phyloP scores from a whole-genome alignment of 352 stramenopile genomes.

The Globisporangium radiosum region DNA sequence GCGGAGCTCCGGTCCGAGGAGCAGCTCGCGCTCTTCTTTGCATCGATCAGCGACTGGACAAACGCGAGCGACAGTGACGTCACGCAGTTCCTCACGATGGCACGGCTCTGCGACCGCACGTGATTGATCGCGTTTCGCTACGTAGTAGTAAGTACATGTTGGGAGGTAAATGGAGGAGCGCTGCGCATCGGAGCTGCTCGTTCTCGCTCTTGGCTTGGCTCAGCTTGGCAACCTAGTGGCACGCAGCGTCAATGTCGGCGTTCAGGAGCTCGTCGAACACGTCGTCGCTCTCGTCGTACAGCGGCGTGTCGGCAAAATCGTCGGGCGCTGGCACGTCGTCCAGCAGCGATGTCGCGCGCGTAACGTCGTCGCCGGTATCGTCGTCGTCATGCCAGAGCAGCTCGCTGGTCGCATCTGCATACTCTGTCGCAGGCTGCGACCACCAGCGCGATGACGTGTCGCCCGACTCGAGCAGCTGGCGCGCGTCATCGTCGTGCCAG shows the following conservation, averaged over 20 bases:
- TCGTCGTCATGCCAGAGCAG: conserved; percentile 11
- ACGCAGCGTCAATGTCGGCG: conserved; percentile 39
- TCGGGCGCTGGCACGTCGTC: conserved; percentile 34
- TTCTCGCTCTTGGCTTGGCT: not conserved
- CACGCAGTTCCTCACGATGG: conserved; percentile 45
- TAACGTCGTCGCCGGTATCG: not conserved
- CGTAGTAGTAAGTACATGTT: no score
- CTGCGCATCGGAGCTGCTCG: not conserved
- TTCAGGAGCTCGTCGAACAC: conserved; percentile 45
- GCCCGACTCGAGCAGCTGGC: conserved; percentile 30
- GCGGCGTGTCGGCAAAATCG: conserved; percentile 19
- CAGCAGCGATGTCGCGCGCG: conserved; percentile 2
- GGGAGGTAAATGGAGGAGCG: no score
- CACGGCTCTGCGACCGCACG: conserved; percentile 27
- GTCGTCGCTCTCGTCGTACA: conserved; percentile 15
- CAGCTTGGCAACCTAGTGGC: not conserved
- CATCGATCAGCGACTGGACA: conserved; percentile 48
- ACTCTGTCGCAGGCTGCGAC: conserved; percentile 17
- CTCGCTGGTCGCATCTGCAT: conserved; percentile 11
- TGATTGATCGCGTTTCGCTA: not conserved
- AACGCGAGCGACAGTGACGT: conserved; percentile 31
- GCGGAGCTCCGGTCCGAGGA: conserved; percentile 30
- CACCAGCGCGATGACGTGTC: conserved; percentile 45
- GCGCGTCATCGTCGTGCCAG: conserved; percentile 37
- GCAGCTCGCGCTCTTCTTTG: conserved; percentile 36